Percentiles rank a stretch among this genome's conserved stretches.
Evolutionary conservation across 768 basidiomycete genomes (phyloP).

Genomic region (Russula sp.): DNA sequence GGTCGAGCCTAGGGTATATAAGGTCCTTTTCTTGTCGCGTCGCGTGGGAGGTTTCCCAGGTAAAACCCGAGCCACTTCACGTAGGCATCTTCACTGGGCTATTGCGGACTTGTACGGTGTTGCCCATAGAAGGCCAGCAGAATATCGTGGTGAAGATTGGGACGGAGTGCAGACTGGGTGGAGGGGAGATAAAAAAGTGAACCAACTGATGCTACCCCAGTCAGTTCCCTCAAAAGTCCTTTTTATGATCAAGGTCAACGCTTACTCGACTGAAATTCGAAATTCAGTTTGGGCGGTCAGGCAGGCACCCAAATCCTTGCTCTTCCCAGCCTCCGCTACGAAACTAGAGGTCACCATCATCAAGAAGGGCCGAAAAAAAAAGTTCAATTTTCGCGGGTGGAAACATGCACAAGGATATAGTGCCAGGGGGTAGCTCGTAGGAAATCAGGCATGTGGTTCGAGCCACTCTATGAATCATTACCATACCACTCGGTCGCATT

Average conservation of each 20-base stretch:
- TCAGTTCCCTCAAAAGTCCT: neutral
- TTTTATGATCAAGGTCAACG: too few species aligned
- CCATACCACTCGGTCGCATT: too few species aligned
- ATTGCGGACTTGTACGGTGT: neutral
- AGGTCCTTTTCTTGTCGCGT: too few species aligned
- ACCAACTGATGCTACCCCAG: neutral
- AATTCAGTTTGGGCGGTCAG: neutral
- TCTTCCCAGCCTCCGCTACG: conserved; percentile 5
- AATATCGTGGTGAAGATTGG: neutral
- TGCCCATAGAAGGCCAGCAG: neutral
- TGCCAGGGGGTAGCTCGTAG: too few species aligned
- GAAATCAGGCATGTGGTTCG: neutral
- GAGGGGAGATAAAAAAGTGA: neutral
- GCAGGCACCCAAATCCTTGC: neutral
- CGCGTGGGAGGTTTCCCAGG: neutral
- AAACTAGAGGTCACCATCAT: neutral
- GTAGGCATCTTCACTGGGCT: neutral
- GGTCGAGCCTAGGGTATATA: neutral
- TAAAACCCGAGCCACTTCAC: neutral
- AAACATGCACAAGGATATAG: too few species aligned
- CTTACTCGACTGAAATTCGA: too few species aligned
- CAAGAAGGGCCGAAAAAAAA: too few species aligned
- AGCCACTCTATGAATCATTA: neutral
- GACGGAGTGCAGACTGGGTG: neutral
- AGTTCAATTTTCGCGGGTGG: too few species aligned